Conservation (phyloP, 257 asterid genomes). For the Nicotiana tabacum region DNA sequence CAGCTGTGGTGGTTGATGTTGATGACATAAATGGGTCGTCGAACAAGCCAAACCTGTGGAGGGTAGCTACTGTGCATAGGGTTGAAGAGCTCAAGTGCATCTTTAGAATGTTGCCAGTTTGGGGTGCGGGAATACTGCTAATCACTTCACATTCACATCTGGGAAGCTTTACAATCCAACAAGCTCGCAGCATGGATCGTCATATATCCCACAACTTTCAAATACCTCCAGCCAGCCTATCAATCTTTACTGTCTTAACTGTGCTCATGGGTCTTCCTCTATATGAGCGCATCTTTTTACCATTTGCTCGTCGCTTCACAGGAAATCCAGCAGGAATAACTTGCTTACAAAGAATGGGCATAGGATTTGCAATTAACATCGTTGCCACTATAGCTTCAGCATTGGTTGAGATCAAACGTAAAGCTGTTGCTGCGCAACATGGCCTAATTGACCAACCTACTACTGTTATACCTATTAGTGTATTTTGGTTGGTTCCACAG, state of each 20-base stretch:
- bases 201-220: slow-evolving; percentile 44
- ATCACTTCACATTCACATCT: slow-evolving; percentile 56
- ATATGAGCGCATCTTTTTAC: slow-evolving; percentile 68
- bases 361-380: slow-evolving; percentile 51
- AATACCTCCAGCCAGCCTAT: slow-evolving; percentile 69
- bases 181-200: slow-evolving; percentile 70
- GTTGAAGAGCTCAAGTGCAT: slow-evolving; percentile 76
- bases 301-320: slow-evolving; percentile 41
- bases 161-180: slow-evolving; percentile 55
- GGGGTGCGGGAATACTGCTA: slow-evolving; percentile 63
- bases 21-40: slow-evolving; percentile 28
- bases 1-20: slow-evolving; percentile 42
- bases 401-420: slow-evolving; percentile 58
- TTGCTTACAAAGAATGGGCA: slow-evolving; percentile 70
- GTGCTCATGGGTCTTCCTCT: slow-evolving; percentile 40
- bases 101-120: slow-evolving; percentile 56
- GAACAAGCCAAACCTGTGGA: slow-evolving; percentile 55
- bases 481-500: slow-evolving; percentile 79
- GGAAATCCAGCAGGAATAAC: slow-evolving; percentile 51
- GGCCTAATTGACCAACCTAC: slow-evolving; percentile 45
- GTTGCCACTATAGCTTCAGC: slow-evolving; percentile 48
- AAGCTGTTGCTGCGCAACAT: slow-evolving; percentile 40
- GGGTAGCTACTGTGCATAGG: slow-evolving; percentile 67
- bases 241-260: slow-evolving; percentile 59
- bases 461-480: slow-evolving; percentile 50